Evolutionary conservation across 2,329 filamentous ascomycete species (phyloP), one percentile per base, ranked within the genome.

Genomic region (Coniochaeta hoffmannii): DNA sequence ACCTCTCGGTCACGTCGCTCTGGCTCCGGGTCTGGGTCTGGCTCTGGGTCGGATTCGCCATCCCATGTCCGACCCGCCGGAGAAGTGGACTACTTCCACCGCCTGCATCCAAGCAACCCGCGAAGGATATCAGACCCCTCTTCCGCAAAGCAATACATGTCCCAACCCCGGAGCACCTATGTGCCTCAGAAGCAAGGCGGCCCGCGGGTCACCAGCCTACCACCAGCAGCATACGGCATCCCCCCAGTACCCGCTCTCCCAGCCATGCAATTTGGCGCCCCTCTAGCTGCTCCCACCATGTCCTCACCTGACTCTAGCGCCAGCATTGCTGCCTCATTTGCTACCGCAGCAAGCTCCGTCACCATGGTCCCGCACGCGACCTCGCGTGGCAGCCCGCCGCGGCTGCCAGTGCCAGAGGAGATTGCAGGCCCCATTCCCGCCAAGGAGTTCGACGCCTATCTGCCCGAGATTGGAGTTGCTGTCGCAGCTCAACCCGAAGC

Each of bases 161-260:
- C 28, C 10, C 49, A 51, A 28, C 19, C 58, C 15, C 54, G 60
- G 38, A 57, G 41, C 55, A 50, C 55, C 1, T 55, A 35, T 14
- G 44, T 51, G 11, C 51, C 58, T 2, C 55, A 56, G 22, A 53
- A 36, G 30, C 35, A 36, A 19, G 26, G 50, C 12, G 51, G 34
- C 12, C 26, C 55, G 17, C 36, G 56, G 12, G 56, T 52, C 26
- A 59, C 54, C 50, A 55, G 44, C 50, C 36, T 53, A 22, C 56
- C 60, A 0, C 36, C 60, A 11, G 30, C 53, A 8, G 17, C 57
- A 3, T 12, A 54, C 2, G 62, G 58, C 7, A 62, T 65, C 30
- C 65, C 65, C 4, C 64, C 63, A 3, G 64, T 67, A 8, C 63
- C 63, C 0, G 41, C 59, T 7, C 57, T 63, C 12, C 61, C 63